Evolutionary conservation across 2,329 filamentous ascomycete species (phyloP), one percentile per base, ranked within the genome.

Genomic region (Aspergillus ochraceus): DNA sequence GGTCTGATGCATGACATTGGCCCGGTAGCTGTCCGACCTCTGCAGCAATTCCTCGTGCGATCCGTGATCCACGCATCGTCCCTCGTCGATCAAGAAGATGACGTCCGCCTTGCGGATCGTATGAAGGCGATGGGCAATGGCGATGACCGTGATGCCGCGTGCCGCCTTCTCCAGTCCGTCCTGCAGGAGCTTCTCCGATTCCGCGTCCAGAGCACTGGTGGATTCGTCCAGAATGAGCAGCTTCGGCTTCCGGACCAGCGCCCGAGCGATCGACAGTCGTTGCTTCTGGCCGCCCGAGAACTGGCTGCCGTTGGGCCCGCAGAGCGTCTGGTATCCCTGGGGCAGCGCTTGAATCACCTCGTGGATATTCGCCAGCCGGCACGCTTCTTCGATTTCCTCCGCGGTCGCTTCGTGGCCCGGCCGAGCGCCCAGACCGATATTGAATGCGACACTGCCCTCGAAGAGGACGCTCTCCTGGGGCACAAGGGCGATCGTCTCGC

Each of bases 51-150:
- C 85, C 2, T 81, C 79, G 69, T 90, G 86, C 20, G 81, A 82
- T n/a, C 89, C 87, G 57, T 79, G 75, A 69, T 90, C 87, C 3
- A 86, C 79, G 53, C 89, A 83, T 32, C 71, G 83, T 9, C 90
- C 88, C 59, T 86, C 83, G 36, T 90, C 89, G 47, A 95, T 85
- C 8, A 94, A 88, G 68, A 90, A 92, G 52, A 94, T 94, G 17
- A 89, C 80, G 71, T 95, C 88, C 2, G 90, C 90, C 66, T 92
- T 89, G 70, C 90, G 88, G 39, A 79, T 78, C 17, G 77, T 79
- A 53, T 74, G 70, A 52, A 79, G 62, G 12, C 77, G 71, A 66
- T 79, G 77, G 8, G 77, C 75, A 62, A 79, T 79, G 1, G 76
- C 77, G 55, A 79, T 71, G 19, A 78, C 72, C 9, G 77, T 79